phyloP scores from a whole-genome alignment of 2,329 filamentous ascomycete species.

The Ceratocystis albifundus region DNA sequence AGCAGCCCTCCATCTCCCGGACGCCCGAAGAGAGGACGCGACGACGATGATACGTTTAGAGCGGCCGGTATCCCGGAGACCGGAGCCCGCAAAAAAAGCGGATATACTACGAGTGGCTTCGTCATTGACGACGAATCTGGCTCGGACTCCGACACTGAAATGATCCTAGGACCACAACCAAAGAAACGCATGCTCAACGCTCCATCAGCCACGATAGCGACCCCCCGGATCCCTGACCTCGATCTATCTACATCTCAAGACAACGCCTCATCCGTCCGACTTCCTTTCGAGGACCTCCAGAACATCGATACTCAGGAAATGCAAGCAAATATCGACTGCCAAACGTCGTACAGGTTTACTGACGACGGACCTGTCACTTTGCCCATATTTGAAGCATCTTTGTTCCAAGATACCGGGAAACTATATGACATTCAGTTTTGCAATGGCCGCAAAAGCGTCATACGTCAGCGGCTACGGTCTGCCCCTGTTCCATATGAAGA shows the following conservation, averaged over 20 bases:
- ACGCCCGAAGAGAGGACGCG: constrained; percentile 22
- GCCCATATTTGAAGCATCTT: constrained; percentile 19
- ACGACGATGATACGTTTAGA: constrained; percentile 13
- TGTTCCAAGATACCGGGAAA: constrained; percentile 25
- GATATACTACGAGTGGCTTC: constrained; percentile 22
- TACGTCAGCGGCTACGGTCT: constrained; percentile 43
- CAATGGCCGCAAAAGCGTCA: constrained; percentile 44
- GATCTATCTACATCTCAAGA: background rate
- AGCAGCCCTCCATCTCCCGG: constrained; percentile 22
- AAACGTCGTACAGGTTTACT: background rate
- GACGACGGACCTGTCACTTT: constrained; percentile 7
- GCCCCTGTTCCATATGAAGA: constrained; percentile 48
- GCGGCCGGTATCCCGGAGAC: background rate
- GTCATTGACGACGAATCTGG: constrained; percentile 22
- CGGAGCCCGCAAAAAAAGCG: background rate
- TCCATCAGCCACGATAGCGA: background rate
- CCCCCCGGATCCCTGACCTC: constrained; percentile 7
- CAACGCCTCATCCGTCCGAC: background rate
- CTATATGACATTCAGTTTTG: constrained; percentile 42
- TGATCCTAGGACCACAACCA: constrained; percentile 7
- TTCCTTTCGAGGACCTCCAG: constrained; percentile 6
- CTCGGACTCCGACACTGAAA: constrained; percentile 19
- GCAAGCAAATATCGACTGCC: background rate
- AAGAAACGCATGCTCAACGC: constrained; percentile 22
- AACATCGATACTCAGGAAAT: background rate